These are phyloP conservation scores for Calonectria pseudoreteaudii DNA, from an alignment of 2,329 filamentous ascomycete genomes.

Conservation along the genomic window DNA sequence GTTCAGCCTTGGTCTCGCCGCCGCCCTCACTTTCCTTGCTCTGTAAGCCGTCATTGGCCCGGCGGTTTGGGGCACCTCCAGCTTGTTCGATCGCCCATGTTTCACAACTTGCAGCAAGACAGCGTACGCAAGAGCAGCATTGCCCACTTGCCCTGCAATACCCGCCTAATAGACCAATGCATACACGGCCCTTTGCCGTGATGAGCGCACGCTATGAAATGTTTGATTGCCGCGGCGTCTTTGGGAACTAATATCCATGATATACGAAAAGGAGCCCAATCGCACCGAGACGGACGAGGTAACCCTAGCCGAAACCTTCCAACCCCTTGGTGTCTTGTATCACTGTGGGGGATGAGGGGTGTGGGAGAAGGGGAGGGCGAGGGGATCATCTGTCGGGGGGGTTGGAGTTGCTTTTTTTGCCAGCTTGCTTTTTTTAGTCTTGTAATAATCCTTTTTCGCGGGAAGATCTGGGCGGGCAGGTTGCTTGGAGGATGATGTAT, in stretches of 20 bases:
- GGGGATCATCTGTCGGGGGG: not conserved
- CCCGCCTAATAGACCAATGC: not conserved
- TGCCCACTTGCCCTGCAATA: slow-evolving; percentile 10
- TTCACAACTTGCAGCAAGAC: slow-evolving; percentile 9
- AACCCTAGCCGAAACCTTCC: not conserved
- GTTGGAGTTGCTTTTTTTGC: slow-evolving; percentile 23
- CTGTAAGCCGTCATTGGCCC: slow-evolving; percentile 40
- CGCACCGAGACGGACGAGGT: not conserved
- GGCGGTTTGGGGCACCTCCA: not conserved
- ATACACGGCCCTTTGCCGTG: slow-evolving; percentile 23
- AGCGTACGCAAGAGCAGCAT: not conserved
- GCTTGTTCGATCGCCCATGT: not conserved
- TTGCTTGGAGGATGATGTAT: slow-evolving; percentile 31
- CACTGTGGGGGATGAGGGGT: not conserved
- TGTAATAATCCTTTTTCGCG: slow-evolving; percentile 17
- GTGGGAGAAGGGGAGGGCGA: not conserved
- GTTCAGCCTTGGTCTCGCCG: slow-evolving; percentile 47
- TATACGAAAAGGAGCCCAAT: not conserved
- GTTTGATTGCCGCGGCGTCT: slow-evolving; percentile 21
- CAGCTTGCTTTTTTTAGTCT: slow-evolving; percentile 17
- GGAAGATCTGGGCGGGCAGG: slow-evolving; percentile 29
- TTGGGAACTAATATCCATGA: slow-evolving; percentile 13
- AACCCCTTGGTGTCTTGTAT: not conserved
- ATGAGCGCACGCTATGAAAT: slow-evolving; percentile 12
- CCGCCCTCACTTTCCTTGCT: slow-evolving; percentile 42